Evolutionary conservation across 2,329 filamentous ascomycete genomes (phyloP), one percentile per base, ranked within the genome.

Genomic region (Penicillium sp.): DNA sequence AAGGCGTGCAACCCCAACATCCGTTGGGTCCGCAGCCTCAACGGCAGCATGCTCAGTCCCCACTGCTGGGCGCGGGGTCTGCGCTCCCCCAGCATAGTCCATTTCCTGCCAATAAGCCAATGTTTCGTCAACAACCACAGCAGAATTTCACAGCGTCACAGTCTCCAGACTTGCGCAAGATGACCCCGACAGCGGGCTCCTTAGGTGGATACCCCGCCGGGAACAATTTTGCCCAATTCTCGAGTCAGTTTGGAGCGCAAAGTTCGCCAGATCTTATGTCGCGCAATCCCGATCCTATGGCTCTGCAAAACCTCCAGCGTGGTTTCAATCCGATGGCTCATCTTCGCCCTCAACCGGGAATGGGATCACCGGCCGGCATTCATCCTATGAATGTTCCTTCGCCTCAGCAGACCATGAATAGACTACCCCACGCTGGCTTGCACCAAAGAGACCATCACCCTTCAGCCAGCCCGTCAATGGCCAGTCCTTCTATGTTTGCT

Each of bases 121-220:
- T 70, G 5, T 67, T 67, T 27, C 67, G 67, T 5, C 57, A 56
- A 18, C 67, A 67, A 29, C 55, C 65, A 10, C 68, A 70, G 53
- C 57, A 68, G 22, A 64, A 61, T 22, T 61, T 67, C 22, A 47
- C 56, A 13, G 24, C 62, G 1, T 51, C 64, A 14, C 62, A 69
- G 43, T 71, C 68, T 11, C 68, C 69, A 2, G 68, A 71, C 54
- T 49, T 70, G 49, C 68, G 68, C 52, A 71, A 71, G 50, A 70
- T 71, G 67, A 65, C 69, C 9, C 67, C 68, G 16, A 61, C 67
- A 9, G 65, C 68, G 0, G 65, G 62, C 13, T 65, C 69, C n/a
- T 47, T 71, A 18, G 61, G 68, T 39, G 68, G 68, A 11, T 62
- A 71, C 22, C 61, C 69, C n/a, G 55, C 67, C 7, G 62, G 61